Percentiles rank a stretch among this genome's conserved stretches.
These are phyloP conservation scores for Colletotrichum lindemuthianum DNA, from an alignment of 2,329 filamentous ascomycete species.

Conservation along the genomic window DNA sequence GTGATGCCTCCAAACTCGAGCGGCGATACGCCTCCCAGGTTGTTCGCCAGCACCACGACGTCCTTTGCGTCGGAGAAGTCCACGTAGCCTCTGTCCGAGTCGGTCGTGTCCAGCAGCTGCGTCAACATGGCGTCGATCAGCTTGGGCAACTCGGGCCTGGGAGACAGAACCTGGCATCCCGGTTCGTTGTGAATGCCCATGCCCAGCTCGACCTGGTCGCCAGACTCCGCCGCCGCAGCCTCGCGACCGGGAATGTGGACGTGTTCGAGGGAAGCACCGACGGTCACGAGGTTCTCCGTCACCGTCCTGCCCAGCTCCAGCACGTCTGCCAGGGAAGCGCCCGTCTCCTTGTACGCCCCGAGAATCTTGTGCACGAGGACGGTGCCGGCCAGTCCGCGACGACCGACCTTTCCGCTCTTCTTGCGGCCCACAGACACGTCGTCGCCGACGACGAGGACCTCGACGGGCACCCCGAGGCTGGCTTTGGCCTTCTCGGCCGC, in stretches of 20 bases:
- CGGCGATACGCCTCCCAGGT: slow-evolving; percentile 74
- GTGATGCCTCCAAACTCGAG: slow-evolving; percentile 75
- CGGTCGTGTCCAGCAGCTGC: slow-evolving; percentile 70
- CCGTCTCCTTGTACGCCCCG: slow-evolving; percentile 60
- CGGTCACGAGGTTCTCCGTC: slow-evolving; percentile 60
- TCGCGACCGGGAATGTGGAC: slow-evolving; percentile 64
- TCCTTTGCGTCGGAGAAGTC: slow-evolving; percentile 65
- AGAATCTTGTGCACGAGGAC: slow-evolving; percentile 73
- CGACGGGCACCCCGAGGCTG: slow-evolving; percentile 18
- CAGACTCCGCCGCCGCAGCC: slow-evolving; percentile 41
- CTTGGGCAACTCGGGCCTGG: slow-evolving; percentile 52
- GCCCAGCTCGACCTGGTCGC: slow-evolving; percentile 71
- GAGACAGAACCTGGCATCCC: slow-evolving; percentile 61
- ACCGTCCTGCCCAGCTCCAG: slow-evolving; percentile 51
- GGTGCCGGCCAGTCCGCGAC: slow-evolving; percentile 73
- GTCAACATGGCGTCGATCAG: slow-evolving; percentile 70
- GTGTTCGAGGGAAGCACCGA: slow-evolving; percentile 62
- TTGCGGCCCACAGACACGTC: slow-evolving; percentile 71
- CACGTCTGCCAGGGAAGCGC: slow-evolving; percentile 54
- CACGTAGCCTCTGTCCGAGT: slow-evolving; percentile 72
- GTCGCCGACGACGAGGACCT: slow-evolving; percentile 60
- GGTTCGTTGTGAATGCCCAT: slow-evolving; percentile 80
- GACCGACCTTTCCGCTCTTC: slow-evolving; percentile 72
- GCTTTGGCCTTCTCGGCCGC: slow-evolving; percentile 44
- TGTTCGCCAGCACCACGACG: slow-evolving; percentile 74